These are phyloP conservation scores for Recurvomyces mirabilis DNA, from an alignment of 495 filamentous ascomycete genomes.

Conservation along the genomic window DNA sequence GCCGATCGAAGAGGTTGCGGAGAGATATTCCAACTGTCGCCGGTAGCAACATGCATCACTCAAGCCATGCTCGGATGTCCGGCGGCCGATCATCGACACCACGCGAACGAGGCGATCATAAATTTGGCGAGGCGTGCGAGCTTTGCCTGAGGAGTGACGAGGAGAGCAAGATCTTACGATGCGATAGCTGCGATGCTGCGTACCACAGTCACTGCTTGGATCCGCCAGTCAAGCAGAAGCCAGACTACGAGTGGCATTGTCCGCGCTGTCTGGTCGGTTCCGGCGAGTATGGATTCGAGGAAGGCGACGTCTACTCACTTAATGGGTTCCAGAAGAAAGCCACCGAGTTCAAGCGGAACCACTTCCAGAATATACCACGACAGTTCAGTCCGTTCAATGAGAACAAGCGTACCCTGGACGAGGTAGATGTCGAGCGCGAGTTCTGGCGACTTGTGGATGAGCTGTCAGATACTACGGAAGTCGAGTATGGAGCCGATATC, in stretches of 20 bases:
- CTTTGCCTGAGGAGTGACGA: conserved; percentile 79
- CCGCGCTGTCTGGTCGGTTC: conserved; percentile 91
- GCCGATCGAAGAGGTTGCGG: conserved; percentile 85
- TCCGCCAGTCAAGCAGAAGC: conserved; percentile 63
- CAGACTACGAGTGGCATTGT: conserved; percentile 92
- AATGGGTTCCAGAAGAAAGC: conserved; percentile 96
- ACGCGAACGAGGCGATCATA: conserved; percentile 52
- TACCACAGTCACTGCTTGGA: conserved; percentile 88
- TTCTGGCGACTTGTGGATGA: conserved; percentile 94
- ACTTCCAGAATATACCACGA: conserved; percentile 45
- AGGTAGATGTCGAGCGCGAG: conserved; percentile 93
- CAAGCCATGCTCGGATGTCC: conserved; percentile 73
- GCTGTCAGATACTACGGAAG: conserved; percentile 87
- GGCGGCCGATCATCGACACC: conserved; percentile 49
- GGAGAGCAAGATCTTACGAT: conserved; percentile 56
- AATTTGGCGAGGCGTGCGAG: conserved; percentile 82
- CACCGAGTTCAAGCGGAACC: conserved; percentile 81
- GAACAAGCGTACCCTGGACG: conserved; percentile 65
- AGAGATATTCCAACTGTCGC: conserved; percentile 86
- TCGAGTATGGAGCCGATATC: conserved; percentile 97
- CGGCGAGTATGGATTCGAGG: conserved; percentile 94
- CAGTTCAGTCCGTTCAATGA: conserved; percentile 19
- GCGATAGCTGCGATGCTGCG: conserved; percentile 82
- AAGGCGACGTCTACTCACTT: conserved; percentile 91
- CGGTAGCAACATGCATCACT: conserved; percentile 92